Evolutionary conservation across 345 rosid genomes (phyloP).

Genomic region (Hypericum perforatum): DNA sequence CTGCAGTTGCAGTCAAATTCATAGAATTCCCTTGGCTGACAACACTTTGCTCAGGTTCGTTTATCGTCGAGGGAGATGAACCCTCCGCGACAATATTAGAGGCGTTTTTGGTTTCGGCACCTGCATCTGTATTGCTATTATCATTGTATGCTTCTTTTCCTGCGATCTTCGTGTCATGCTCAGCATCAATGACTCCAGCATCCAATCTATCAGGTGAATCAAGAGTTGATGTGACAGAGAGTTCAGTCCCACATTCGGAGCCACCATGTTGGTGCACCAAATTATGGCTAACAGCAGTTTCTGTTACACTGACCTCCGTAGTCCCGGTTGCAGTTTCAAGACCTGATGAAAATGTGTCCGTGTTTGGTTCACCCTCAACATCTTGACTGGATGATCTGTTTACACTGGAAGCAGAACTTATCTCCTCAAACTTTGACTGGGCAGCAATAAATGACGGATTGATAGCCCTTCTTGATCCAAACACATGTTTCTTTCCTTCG

Average conservation of each 20-base stretch:
- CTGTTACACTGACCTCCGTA: conserved; percentile 25
- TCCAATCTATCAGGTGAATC: conserved; percentile 74
- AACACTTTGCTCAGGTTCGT: conserved; percentile 28
- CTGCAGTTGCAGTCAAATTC: conserved; percentile 18
- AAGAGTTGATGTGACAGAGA: conserved; percentile 79
- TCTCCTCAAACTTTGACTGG: conserved; percentile 72
- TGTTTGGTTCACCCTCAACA: conserved; percentile 28
- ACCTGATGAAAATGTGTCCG: conserved; percentile 22
- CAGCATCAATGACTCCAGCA: conserved; percentile 31
- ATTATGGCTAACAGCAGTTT: conserved; percentile 18
- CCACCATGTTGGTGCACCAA: conserved; percentile 34
- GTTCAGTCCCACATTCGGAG: conserved; percentile 89
- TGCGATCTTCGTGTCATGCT: conserved; percentile 28
- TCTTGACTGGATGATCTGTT: conserved; percentile 33
- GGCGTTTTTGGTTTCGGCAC: conserved; percentile 28
- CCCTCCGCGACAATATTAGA: conserved; percentile 15
- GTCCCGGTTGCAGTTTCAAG: conserved; percentile 15
- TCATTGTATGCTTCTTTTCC: conserved; percentile 28
- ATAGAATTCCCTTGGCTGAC: conserved; percentile 23
- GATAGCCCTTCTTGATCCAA: conserved; percentile 44
- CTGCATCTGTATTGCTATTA: conserved; percentile 17
- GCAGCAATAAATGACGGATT: conserved; percentile 62
- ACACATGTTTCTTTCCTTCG: conserved; percentile 30
- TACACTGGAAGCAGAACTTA: conserved; percentile 38
- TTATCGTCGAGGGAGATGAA: conserved; percentile 13